Evolutionary conservation across 73 alveolate genomes (phyloP), one percentile per base, ranked within the genome.

Genomic region (Uronychia setigera): DNA sequence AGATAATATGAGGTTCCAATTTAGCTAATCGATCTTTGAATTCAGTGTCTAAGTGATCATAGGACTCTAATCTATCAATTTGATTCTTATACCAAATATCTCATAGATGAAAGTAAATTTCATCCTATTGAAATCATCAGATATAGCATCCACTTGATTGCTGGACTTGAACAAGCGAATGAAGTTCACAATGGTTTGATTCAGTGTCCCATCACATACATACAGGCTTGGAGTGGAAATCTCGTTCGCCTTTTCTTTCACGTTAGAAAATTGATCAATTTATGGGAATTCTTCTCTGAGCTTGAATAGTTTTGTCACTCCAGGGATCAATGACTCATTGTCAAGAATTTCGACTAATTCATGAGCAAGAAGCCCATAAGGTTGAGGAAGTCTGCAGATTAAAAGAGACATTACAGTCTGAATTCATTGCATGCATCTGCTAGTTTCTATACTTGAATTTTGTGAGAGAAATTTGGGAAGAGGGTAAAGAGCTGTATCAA

Each of bases 321-420:
- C 89, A 0, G 93, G 93, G 0, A 91, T 29, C 26, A 91, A 33
- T 27, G 91, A 59, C 81, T 91, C 96, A 32, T 85, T 84, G 77
- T 91, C 96, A 14, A 80, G 77, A 0, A 91, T 59, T 32, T 91
- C 96, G 14, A 85, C 77, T 19, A 86, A 76, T 77, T 86, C 87
- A 76, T 91, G 92, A 1, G 96, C 93, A 33, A 91, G 32, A n/a
- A 60, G 58, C 35, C 96, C 96, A 81, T 91, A 86, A 59, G 96
- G 96, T 67, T 67, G 33, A 1, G 96, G 96, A 26, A 91, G 86
- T 19, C 67, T 46, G 5, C 67, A 11, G n/a, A 46, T 11, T 11
- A 46, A 5, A 46, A 19, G 67, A 46, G 19, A 46, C 5, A 5
- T 19, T 46, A 46, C 86, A 86, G 31, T 28, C 93, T 33, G 19